These are phyloP conservation scores for Pelagophyceae sp. DNA, from an alignment of 352 stramenopile genomes.

Conservation along the genomic window DNA sequence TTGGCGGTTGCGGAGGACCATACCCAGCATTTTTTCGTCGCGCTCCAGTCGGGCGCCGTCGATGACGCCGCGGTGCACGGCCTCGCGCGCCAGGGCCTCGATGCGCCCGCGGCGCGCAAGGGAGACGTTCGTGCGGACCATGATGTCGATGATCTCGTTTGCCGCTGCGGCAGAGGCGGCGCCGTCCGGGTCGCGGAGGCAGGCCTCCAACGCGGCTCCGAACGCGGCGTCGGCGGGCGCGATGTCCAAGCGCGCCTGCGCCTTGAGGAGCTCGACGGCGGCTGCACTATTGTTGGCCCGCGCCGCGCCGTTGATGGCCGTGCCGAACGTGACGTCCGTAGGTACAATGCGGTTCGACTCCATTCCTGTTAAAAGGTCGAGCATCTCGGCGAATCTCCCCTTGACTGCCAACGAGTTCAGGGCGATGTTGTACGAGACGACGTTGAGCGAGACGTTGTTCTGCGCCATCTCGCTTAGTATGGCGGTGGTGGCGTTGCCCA, in stretches of 20 bases:
- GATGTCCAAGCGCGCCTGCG: background rate
- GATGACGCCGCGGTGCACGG: conserved; percentile 6
- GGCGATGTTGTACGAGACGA: conserved; percentile 19
- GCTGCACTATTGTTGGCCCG: conserved; percentile 5
- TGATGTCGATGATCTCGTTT: background rate
- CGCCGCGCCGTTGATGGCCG: conserved; percentile 16
- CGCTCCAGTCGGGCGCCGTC: background rate
- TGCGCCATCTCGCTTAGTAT: background rate
- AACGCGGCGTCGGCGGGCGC: background rate
- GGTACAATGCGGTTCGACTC: background rate
- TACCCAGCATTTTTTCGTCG: conserved; percentile 20
- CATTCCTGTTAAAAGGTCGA: conserved; percentile 2
- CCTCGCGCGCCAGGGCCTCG: conserved; percentile 10
- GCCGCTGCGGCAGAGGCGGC: background rate
- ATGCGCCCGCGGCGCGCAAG: conserved; percentile 9
- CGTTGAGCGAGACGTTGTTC: conserved; percentile 9
- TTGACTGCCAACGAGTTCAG: conserved; percentile 6
- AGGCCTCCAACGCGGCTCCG: background rate
- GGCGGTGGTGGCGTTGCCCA: background rate
- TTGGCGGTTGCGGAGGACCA: conserved; percentile 14
- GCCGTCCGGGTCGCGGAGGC: conserved; percentile 12
- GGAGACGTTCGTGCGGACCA: background rate
- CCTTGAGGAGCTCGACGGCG: conserved; percentile 3
- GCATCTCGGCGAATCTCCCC: conserved; percentile 2
- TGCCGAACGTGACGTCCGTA: conserved; percentile 13